A percentile compares a stretch with the other conserved stretches of the same genome.
Conservation (phyloP, 495 filamentous ascomycete species). For the Lasiosphaeria miniovina region DNA sequence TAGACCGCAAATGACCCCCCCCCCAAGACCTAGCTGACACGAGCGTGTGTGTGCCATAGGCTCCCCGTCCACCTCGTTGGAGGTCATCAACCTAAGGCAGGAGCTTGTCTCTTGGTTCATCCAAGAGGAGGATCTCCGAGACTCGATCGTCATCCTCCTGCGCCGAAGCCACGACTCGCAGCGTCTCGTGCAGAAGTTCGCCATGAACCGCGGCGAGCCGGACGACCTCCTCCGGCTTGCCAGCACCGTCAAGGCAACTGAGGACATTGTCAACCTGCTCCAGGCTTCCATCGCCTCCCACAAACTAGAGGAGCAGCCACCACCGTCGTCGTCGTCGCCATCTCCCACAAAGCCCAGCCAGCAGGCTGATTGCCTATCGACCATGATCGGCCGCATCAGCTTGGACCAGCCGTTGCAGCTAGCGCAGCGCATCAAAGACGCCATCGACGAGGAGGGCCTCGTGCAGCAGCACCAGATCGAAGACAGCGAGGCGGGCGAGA, state of each 20-base stretch:
- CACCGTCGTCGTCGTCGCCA: not conserved
- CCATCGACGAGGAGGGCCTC: slow-evolving; percentile 93
- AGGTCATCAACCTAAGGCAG: slow-evolving; percentile 73
- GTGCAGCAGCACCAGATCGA: slow-evolving; percentile 72
- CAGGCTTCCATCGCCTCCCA: slow-evolving; percentile 11
- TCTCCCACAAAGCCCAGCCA: not conserved
- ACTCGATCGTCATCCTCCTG: slow-evolving; percentile 64
- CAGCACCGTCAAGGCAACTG: slow-evolving; percentile 74
- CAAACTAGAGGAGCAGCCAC: too few relatives aligned
- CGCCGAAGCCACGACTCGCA: slow-evolving; percentile 80
- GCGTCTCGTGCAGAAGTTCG: slow-evolving; percentile 88
- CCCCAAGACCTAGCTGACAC: slow-evolving; percentile 4
- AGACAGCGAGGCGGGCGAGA: slow-evolving; percentile 64
- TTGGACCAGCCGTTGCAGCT: slow-evolving; percentile 67
- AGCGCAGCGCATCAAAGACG: slow-evolving; percentile 63
- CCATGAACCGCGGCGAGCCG: slow-evolving; percentile 86
- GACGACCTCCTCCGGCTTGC: slow-evolving; percentile 85
- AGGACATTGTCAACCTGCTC: slow-evolving; percentile 55
- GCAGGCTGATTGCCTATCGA: slow-evolving; percentile 40
- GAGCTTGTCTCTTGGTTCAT: slow-evolving; percentile 78
- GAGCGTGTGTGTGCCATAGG: slow-evolving; percentile 34
- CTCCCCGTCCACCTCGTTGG: slow-evolving; percentile 79
- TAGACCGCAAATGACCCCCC: not conserved
- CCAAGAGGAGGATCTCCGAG: slow-evolving; percentile 57
- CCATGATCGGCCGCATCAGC: slow-evolving; percentile 59